Conservation (phyloP, 768 basidiomycete genomes). For the Boletus barrowsii region DNA sequence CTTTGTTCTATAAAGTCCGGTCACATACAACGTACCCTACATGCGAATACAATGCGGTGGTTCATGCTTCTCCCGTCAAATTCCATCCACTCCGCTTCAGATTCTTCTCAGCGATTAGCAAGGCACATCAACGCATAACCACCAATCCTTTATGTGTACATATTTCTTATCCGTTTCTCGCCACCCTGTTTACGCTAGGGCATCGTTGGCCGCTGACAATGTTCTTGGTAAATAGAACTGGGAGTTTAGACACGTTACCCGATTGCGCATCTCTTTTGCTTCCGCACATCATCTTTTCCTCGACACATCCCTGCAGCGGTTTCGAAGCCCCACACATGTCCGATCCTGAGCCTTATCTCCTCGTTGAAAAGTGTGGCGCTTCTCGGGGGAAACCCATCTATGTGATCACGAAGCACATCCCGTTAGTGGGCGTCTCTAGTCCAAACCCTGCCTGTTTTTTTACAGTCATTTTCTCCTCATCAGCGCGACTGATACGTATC, state of each 20-base stretch:
- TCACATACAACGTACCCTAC: slow-evolving; percentile 19
- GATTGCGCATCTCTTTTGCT: slow-evolving; percentile 22
- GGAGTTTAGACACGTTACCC: slow-evolving; percentile 26
- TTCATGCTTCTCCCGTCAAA: slow-evolving; percentile 18
- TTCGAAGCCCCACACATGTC: slow-evolving; percentile 20
- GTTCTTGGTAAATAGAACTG: slow-evolving; percentile 29
- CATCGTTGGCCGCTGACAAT: slow-evolving; percentile 25
- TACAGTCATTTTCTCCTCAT: slow-evolving; percentile 8
- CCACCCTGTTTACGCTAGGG: slow-evolving; percentile 26
- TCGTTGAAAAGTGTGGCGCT: slow-evolving; percentile 42
- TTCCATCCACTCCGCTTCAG: slow-evolving; percentile 15
- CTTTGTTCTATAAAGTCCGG: slow-evolving; percentile 21
- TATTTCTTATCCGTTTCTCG: slow-evolving; percentile 29
- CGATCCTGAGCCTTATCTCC: slow-evolving; percentile 34
- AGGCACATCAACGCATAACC: slow-evolving; percentile 26
- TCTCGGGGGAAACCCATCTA: slow-evolving; percentile 41
- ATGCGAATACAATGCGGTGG: slow-evolving; percentile 24
- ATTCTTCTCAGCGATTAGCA: slow-evolving; percentile 19
- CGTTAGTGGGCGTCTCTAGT: slow-evolving; percentile 32
- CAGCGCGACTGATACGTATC: slow-evolving; percentile 33
- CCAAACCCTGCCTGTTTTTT: slow-evolving; percentile 11
- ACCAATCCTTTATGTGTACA: slow-evolving; percentile 29
- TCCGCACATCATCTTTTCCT: slow-evolving; percentile 22
- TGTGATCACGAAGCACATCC: slow-evolving; percentile 41
- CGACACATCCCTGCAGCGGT: slow-evolving; percentile 12